These are phyloP conservation scores for Eutypella sp. DNA, from an alignment of 2,329 filamentous ascomycete species.

Conservation along the genomic window DNA sequence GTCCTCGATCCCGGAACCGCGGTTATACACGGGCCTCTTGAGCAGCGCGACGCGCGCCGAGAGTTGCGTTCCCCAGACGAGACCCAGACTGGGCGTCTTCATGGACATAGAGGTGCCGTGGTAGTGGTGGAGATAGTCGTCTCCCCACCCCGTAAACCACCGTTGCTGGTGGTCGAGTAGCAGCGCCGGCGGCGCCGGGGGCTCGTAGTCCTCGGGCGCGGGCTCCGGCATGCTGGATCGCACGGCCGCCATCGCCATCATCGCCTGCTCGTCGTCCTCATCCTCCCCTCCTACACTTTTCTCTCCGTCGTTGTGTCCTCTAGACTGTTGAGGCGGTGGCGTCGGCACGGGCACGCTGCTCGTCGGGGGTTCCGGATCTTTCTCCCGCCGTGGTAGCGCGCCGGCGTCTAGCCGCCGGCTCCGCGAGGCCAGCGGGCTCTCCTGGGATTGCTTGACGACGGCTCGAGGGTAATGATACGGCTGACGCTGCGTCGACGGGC, in stretches of 20 bases:
- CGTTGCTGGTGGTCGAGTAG: conserved; percentile 84
- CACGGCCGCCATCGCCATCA: conserved; percentile 7
- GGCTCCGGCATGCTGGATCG: conserved; percentile 31
- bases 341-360: conserved; percentile 36
- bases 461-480: conserved; percentile 10
- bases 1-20: conserved; percentile 22
- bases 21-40: conserved; percentile 57
- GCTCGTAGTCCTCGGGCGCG: conserved; percentile 24
- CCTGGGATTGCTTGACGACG: conserved; percentile 26
- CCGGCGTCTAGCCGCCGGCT: conserved; percentile 30
- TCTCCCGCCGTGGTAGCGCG: neutral
- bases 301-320: neutral
- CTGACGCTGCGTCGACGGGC: conserved; percentile 6
- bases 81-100: conserved; percentile 82
- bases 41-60: conserved; percentile 76
- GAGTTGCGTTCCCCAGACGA: conserved; percentile 90
- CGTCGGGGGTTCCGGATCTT: conserved; percentile 30
- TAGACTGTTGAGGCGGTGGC: conserved; percentile 5
- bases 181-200: conserved; percentile 48
- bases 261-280: neutral
- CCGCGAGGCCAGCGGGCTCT: conserved; percentile 47
- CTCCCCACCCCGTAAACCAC: conserved; percentile 95
- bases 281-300: neutral
- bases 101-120: conserved; percentile 36
- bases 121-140: conserved; percentile 47